Evolutionary conservation across 2,329 filamentous ascomycete genomes (phyloP).

Genomic region (Hypoxylon sp.): DNA sequence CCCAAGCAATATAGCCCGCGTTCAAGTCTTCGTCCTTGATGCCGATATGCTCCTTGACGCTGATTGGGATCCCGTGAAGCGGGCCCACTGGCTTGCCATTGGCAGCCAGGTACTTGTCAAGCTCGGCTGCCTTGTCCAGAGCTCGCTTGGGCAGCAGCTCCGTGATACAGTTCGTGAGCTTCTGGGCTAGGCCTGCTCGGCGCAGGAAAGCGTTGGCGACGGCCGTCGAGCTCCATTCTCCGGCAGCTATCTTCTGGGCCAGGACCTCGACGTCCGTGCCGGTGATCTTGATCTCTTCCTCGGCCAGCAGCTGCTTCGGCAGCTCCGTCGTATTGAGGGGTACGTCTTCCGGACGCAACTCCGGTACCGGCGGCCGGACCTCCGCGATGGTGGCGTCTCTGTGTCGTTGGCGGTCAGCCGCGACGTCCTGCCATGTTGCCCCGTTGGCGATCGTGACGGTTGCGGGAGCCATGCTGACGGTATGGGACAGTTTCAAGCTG

Average conservation of each 20-base stretch:
- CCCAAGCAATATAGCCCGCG: constrained; percentile 58
- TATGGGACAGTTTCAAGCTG: background rate
- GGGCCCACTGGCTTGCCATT: constrained; percentile 38
- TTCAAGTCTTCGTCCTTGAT: constrained; percentile 58
- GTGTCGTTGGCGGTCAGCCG: constrained; percentile 54
- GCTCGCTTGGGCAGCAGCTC: constrained; percentile 39
- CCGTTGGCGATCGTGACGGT: constrained; percentile 40
- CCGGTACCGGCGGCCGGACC: constrained; percentile 51
- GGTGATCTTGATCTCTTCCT: constrained; percentile 59
- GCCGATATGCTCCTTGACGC: constrained; percentile 60
- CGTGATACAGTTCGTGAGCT: constrained; percentile 47
- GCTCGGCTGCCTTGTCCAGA: constrained; percentile 36
- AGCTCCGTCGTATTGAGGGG: constrained; percentile 56
- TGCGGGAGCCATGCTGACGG: constrained; percentile 29
- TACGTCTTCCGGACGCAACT: constrained; percentile 42
- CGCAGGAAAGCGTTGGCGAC: constrained; percentile 63
- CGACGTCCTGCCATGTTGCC: constrained; percentile 57
- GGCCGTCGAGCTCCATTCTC: constrained; percentile 51
- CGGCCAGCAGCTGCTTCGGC: constrained; percentile 54
- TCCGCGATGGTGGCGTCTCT: constrained; percentile 54
- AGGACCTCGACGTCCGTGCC: constrained; percentile 55
- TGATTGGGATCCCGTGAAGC: constrained; percentile 49
- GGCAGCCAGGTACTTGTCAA: constrained; percentile 36
- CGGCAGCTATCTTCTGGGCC: constrained; percentile 51
- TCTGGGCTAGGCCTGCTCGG: constrained; percentile 61